Base-by-base conservation (phyloP, 2,329 filamentous ascomycete genomes). In the Penicillium thymicola region DNA sequence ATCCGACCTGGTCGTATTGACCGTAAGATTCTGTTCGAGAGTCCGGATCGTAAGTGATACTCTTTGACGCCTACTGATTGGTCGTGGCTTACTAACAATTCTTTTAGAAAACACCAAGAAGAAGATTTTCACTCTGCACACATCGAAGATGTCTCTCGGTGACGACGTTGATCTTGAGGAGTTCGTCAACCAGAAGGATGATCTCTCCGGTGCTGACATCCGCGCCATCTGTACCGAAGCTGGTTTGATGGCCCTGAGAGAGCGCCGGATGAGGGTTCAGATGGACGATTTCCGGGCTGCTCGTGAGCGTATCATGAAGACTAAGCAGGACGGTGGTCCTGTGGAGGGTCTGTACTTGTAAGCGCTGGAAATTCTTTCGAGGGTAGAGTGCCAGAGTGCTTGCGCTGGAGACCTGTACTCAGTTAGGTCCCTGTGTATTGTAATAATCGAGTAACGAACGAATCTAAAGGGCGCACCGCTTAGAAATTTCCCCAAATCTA, bases 41-140 rank as follows among this genome's bases (percentile, higher is more conserved):
- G 87, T 68, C 86, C 86, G 25, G 86, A 89, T 66, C 85, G 83
- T 85, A 75, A 76, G 82, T 77, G 9, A 16, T 40, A 44, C 27
- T 5, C 37, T 11, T 11, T 10, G 9, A 21, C 30, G 9, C 10
- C 9, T 11, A 18, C 21, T 23, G 4, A 23, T 30, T 40, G 27
- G 16, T 44, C 0, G 40, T 16, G 13, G 16, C 23, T 43, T 46
- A 53, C 67, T 74, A 66, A 75, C 59, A 18, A 50, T 42, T 10
- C 16, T 54, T 54, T 18, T 50, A 80, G 78, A 97, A 82, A 92
- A 93, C 77, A 99, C 94, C 56, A 89, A 89, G 79, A 85, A 93
- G 82, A 99, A 99, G 87, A 99, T 99, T 72, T 99, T 99, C 78
- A 92, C 89, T 14, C 85, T 99, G 7, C 94, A 99, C 78, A 99